phyloP scores from a whole-genome alignment of 352 stramenopile genomes.

The Phytophthora chlamydospora region DNA sequence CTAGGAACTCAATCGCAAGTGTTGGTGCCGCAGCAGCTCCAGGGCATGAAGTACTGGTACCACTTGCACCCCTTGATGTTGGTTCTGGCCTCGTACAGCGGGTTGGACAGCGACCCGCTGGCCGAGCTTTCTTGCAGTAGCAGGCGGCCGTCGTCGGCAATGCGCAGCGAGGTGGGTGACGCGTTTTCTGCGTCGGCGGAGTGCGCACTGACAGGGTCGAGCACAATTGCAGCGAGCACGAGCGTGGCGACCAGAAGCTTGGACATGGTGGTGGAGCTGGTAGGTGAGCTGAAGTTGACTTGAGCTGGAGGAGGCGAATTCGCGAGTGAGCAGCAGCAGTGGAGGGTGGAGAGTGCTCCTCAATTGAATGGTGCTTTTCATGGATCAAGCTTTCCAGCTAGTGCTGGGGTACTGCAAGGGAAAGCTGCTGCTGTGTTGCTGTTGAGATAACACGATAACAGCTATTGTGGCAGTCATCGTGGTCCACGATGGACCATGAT shows the following conservation, averaged over 20 bases:
- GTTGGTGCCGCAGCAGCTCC: slow-evolving; percentile 34
- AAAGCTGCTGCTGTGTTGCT: too few species aligned
- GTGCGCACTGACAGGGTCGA: slow-evolving; percentile 13
- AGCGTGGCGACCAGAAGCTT: slow-evolving; percentile 22
- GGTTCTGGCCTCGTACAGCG: slow-evolving; percentile 27
- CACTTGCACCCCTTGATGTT: slow-evolving; percentile 29
- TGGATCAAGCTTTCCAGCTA: too few species aligned
- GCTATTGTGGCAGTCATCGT: too few species aligned
- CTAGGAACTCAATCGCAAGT: slow-evolving; percentile 3
- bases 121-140: slow-evolving; percentile 11
- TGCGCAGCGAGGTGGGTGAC: slow-evolving; percentile 2
- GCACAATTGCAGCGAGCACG: slow-evolving; percentile 7
- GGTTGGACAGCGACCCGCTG: slow-evolving; percentile 1
- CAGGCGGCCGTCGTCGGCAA: not conserved
- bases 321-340: slow-evolving; percentile 9
- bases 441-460: too few species aligned
- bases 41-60: slow-evolving; percentile 31
- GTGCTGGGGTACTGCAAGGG: too few species aligned
- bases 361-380: too few species aligned
- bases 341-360: too few species aligned
- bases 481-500: too few species aligned
- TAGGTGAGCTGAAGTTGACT: not conserved
- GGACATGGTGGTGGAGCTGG: slow-evolving; percentile 19
- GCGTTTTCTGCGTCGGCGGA: not conserved
- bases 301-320: slow-evolving; percentile 22